Percentiles rank a stretch among this genome's conserved stretches.
These are phyloP conservation scores for Neurospora sp. DNA, from an alignment of 495 filamentous ascomycete species.

Conservation along the genomic window DNA sequence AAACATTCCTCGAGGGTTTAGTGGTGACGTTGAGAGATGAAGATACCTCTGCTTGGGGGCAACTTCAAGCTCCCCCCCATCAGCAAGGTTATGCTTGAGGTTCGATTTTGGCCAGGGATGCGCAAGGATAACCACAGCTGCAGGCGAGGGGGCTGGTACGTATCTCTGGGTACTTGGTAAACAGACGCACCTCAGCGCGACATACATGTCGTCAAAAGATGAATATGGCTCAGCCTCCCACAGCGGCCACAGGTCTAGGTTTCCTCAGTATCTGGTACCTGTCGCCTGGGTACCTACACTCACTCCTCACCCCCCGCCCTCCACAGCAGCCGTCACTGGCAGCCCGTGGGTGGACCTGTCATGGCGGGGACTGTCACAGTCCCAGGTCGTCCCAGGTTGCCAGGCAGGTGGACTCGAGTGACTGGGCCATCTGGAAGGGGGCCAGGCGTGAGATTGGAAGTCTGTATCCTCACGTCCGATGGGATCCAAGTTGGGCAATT, in stretches of 20 bases:
- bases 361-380: background rate
- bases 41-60: background rate
- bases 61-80: background rate
- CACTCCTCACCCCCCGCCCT: background rate
- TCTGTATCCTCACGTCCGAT: background rate
- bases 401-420: background rate
- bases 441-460: background rate
- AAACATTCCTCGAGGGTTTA: background rate
- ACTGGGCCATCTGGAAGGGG: conserved; percentile 1
- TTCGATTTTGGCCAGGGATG: background rate
- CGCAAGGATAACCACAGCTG: background rate
- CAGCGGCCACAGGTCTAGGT: background rate
- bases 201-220: conserved; percentile 15
- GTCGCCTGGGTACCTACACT: background rate
- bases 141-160: conserved; percentile 5
- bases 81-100: background rate
- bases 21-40: background rate
- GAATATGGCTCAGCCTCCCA: background rate
- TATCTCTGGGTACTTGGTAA: conserved; percentile 1
- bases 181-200: background rate
- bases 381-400: background rate
- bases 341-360: background rate
- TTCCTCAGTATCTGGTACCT: background rate
- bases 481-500: background rate
- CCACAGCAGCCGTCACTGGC: background rate